Evolutionary conservation across 768 basidiomycete species (phyloP), one percentile per base, ranked within the genome.

Genomic region (Holtermanniella nyarrowii): DNA sequence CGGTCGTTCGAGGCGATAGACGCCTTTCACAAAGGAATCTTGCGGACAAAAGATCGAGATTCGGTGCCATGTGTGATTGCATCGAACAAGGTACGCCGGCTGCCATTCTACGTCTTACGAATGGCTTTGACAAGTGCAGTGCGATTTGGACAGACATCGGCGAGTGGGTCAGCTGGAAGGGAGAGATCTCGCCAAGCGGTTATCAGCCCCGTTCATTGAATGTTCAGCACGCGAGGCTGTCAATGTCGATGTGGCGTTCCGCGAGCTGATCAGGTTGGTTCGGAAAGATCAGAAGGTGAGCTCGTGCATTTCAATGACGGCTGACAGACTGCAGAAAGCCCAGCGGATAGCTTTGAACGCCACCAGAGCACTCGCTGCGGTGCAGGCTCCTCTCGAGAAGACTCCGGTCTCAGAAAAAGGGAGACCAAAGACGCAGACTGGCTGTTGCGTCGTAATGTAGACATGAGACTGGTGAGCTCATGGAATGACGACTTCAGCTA

Each of bases 221-320:
- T 74, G 75, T 5, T 76, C 75, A 50, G 76, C 76, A 3, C 75
- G 72, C 55, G 69, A 74, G 44, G 66, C 75, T 11, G 63, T 75
- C 44, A 77, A 77, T 56, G 73, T 77, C 39, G 76, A 77, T 54
- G 69, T 75, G 39, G 74, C 74, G 16, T 77, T 77, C 58, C 55
- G 59, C 40, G 63, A 73, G 48, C 66, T 76, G 27, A 74, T 75
- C 42, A 66, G 73, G 26, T 60, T 73, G 44, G 74, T 77, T 26
- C 53, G 74, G 45, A 67, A 66, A 52, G 72, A 74, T 56, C 71
- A 76, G 56, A 65, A 68, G 65, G 75, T 76, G 49, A 50, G 72
- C 60, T 21, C 21, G 42, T 11, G 10, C 39, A 44, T n/a, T 18
- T 12, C 37, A 40, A 40, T 40, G 37, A 12, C n/a, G 37, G n/a